Base-by-base conservation (phyloP, 371 early-diverging fungal genomes). In the Apophysomyces ossiformis region DNA sequence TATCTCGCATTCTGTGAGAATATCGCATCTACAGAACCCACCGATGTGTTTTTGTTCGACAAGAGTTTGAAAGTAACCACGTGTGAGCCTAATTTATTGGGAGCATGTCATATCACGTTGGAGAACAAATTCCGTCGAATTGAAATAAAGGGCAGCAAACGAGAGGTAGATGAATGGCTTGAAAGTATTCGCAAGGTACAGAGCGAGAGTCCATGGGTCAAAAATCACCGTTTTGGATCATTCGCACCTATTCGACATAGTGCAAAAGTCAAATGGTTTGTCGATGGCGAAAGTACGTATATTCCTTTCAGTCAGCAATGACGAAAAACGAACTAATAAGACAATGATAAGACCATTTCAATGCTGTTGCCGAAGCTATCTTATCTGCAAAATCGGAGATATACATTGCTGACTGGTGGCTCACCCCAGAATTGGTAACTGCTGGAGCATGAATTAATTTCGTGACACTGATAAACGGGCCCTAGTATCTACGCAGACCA, bases 351-450 rank as follows among this genome's bases (percentile, higher is more conserved):
- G 92, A 91, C 70, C 95, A 96, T 73, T 95, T 93, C 63, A 84
- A 86, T 66, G 91, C 90, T 1, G 82, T 95, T 5, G 91, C 92
- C 4, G 92, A 93, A 66, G 91, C 93, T 16, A 82, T 96, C 65
- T 69, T 88, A 46, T 84, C 86, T 45, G 96, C 96, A 57, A 89
- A 89, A 64, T 73, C 78, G 32, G 88, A 88, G 68, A 93, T 96
- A 45, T 95, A 92, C 72, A 95, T 96, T 61, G 85, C 83, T 9
- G 97, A 94, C 74, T 97, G 98, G 98, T 96, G 96, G 94, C 78
- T 94, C 35, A 84, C 89, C 9, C 95, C 95, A 7, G 93, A 94
- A 66, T 57, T 94, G 74, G 88, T 88, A 78, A 66, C 32, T 26
- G 44, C 21, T n/a, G 15, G 15, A 62, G 8, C 1, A 41, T 8